Evolutionary conservation across 306 rosid genomes (phyloP), one percentile per base, ranked within the genome.

Genomic region (Coriaria nepalensis): DNA sequence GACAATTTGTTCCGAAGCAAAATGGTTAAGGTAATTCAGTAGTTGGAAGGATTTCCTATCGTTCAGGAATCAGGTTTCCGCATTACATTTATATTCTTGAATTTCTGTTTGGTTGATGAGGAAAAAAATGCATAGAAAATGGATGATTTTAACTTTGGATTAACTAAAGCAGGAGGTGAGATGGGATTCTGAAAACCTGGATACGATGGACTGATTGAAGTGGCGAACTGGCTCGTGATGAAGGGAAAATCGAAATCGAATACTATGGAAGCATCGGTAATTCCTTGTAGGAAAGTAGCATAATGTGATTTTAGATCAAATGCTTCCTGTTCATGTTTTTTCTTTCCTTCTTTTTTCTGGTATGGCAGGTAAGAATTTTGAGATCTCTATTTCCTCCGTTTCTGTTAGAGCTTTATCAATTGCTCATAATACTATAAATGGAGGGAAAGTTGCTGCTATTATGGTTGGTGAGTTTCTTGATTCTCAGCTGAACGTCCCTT

Each of bases 191-290:
- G 56, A 71, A 79, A 77, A 62, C 46, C 72, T 13, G 97, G 97
- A 56, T 88, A 84, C 41, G 87, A 73, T 53, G 97, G 97, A 72
- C 76, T 88, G 6, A 74, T 84, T 45, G 93, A 88, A 52, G 93
- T 84, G 37, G 95, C 73, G 4, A 84, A 81, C 46, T 81, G 72
- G 61, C 64, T 84, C 11, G 72, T 86, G 81, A 69, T 61, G 68
- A 81, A 68, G 42, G 83, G 76, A 56, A 80, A 56, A 32, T 47
- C 78, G 36, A 84, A 79, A 64, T 70, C 82, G 6, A 69, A 75
- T 53, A 75, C 90, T 42, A 64, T 75, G 52, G 80, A 84, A 53
- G 87, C 97, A 12, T 65, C 94, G 71, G 97, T 88, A 81, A 46
- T 37, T 57, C 62, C 8, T 20, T 38, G 37, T 47, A 20, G 33